Evolutionary conservation across 345 rosid species (phyloP), one percentile per base, ranked within the genome.

Genomic region (Pistacia integerrima): DNA sequence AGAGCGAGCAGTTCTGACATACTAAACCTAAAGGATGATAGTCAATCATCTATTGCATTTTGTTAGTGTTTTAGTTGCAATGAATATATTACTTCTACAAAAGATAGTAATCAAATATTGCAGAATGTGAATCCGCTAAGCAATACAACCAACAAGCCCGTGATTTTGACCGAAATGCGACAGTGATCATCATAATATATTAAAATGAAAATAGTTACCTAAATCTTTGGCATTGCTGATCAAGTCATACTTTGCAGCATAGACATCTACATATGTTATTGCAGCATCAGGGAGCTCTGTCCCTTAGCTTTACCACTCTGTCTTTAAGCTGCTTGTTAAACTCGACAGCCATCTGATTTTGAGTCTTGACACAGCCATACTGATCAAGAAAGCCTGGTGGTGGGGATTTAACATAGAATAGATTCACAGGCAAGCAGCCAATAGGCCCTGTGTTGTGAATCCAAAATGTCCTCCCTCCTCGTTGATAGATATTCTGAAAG

Each of bases 381-480:
- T 80, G 82, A 68, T 93, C 98, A 46, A 93, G 88, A 81, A 83
- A 87, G 1, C 92, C 90, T 0, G 92, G 91, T 0, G 96, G 74
- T 25, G 94, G 91, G 71, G 85, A 86, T 7, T 87, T 87, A 69
- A 84, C 76, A 79, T 92, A 93, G 82, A 95, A 92, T 57, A 85
- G 78, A 76, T 92, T 84, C 60, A 90, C 92, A 0, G 99, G 96
- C 86, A 95, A 80, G 84, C 99, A 95, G 61, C 99, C 99, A 6
- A 92, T 28, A 1, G 98, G 99, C 11, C 96, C 98, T 0, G 97
- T 95, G 83, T 95, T 95, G 75, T 95, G 99, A 74, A 95, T 84
- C 90, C 92, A 90, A 67, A 90, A 90, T 64, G 91, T 33, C 76
- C 92, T 85, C 36, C 90, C 94, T 60, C 92, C 92, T 77, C 78